phyloP scores from a whole-genome alignment of 2,329 filamentous ascomycete genomes.

The Colletotrichum higginsianum region DNA sequence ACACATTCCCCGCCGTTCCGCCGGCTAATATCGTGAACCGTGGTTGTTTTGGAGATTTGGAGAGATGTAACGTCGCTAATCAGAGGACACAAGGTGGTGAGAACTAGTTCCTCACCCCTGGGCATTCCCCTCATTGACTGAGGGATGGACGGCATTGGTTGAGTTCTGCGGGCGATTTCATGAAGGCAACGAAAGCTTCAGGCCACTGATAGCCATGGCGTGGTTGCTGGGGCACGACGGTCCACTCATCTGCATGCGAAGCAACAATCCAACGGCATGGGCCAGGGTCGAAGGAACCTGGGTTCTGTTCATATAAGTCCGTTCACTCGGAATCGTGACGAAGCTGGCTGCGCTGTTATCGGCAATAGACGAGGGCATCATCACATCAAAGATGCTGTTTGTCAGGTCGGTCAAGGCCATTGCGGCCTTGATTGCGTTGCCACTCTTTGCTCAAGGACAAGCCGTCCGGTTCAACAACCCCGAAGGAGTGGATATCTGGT shows the following conservation, averaged over 20 bases:
- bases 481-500: constrained; percentile 38
- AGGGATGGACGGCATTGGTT: background rate
- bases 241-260: background rate
- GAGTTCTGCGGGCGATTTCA: background rate
- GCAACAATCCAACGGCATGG: constrained; percentile 22
- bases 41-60: background rate
- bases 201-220: background rate
- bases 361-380: background rate
- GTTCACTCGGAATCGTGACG: no score
- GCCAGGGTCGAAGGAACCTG: background rate
- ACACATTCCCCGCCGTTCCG: background rate
- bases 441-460: constrained; percentile 1
- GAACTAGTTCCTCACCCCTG: constrained; percentile 9
- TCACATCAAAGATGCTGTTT: constrained; percentile 5
- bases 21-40: background rate
- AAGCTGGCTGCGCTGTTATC: background rate
- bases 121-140: constrained; percentile 11
- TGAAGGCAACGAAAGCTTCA: background rate
- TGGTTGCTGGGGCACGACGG: background rate
- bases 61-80: constrained; percentile 40
- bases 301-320: constrained; percentile 24
- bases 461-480: constrained; percentile 38
- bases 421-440: background rate
- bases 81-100: background rate
- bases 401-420: background rate